These are phyloP conservation scores for Ophidiomyces ophidiicola DNA, from an alignment of 2,329 filamentous ascomycete genomes.

Conservation along the genomic window DNA sequence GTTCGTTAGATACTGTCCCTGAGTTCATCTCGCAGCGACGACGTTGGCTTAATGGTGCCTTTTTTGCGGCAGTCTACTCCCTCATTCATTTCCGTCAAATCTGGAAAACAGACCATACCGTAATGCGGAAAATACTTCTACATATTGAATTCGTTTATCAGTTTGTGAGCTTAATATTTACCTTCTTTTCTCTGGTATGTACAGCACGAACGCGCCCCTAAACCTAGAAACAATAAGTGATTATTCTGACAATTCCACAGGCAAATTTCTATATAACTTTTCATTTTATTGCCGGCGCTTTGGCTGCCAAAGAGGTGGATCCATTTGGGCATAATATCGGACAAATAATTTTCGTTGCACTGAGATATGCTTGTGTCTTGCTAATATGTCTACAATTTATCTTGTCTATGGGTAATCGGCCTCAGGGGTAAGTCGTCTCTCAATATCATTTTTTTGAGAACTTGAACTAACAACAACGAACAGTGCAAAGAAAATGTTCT, in stretches of 20 bases:
- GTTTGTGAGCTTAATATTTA: slow-evolving; percentile 82
- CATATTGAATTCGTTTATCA: slow-evolving; percentile 96
- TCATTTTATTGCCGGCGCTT: slow-evolving; percentile 89
- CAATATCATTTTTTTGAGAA: background rate
- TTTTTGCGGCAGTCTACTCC: slow-evolving; percentile 96
- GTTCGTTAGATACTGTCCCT: slow-evolving; percentile 62
- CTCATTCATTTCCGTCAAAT: slow-evolving; percentile 90
- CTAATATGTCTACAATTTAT: slow-evolving; percentile 94
- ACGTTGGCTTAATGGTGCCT: slow-evolving; percentile 95
- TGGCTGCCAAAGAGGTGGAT: slow-evolving; percentile 66
- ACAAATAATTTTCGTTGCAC: slow-evolving; percentile 68
- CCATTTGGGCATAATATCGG: slow-evolving; percentile 85
- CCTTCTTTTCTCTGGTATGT: slow-evolving; percentile 73
- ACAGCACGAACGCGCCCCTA: background rate
- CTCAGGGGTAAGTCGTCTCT: slow-evolving; percentile 53
- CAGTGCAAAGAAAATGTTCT: slow-evolving; percentile 71
- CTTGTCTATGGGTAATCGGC: slow-evolving; percentile 86
- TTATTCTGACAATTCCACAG: slow-evolving; percentile 21
- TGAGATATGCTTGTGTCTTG: slow-evolving; percentile 74
- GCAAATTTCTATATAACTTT: slow-evolving; percentile 99
- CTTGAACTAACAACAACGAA: background rate
- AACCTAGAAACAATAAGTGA: background rate
- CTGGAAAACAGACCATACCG: slow-evolving; percentile 81
- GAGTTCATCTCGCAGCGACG: slow-evolving; percentile 95
- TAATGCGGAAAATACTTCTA: slow-evolving; percentile 77